Percentiles rank a stretch among this genome's conserved stretches.
Conservation (phyloP, 2,329 filamentous ascomycete species). For the Exserohilum rostratum region DNA sequence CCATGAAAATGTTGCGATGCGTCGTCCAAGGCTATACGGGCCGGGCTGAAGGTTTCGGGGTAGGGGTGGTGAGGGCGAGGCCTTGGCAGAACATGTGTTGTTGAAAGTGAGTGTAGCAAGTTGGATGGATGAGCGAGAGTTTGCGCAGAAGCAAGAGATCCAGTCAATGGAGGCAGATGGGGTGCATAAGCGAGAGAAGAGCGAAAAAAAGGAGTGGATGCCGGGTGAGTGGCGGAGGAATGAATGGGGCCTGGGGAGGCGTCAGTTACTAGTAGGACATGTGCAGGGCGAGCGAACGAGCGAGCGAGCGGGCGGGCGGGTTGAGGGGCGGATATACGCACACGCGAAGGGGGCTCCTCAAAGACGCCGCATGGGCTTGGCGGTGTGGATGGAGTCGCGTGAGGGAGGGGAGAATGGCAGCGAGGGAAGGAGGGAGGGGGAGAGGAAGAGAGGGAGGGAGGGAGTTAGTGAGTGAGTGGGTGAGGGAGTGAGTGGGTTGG, state of each 20-base stretch:
- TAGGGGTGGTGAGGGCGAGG: conserved; percentile 27
- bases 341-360: conserved; percentile 39
- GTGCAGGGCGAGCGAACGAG: conserved; percentile 13
- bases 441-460: background rate
- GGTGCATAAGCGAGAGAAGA: conserved; percentile 33
- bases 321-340: conserved; percentile 13
- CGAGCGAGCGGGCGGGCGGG: background rate
- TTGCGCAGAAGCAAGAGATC: conserved; percentile 25
- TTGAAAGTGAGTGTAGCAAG: conserved; percentile 30
- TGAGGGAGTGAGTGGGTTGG: no score
- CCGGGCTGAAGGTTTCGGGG: conserved; percentile 21
- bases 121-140: conserved; percentile 24
- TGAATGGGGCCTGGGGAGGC: conserved; percentile 26
- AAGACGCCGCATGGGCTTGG: conserved; percentile 41
- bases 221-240: conserved; percentile 47
- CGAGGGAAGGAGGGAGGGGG: background rate
- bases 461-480: no score
- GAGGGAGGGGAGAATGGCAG: conserved; percentile 12
- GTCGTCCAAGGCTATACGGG: background rate
- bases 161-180: conserved; percentile 45
- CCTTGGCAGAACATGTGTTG: conserved; percentile 33
- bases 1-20: conserved; percentile 35
- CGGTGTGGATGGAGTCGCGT: conserved; percentile 11
- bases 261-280: conserved; percentile 37
- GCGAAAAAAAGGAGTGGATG: conserved; percentile 52